Percentiles rank a stretch among this genome's conserved stretches.
phyloP scores from a whole-genome alignment of 306 rosid genomes.

The Prunus salicina region DNA sequence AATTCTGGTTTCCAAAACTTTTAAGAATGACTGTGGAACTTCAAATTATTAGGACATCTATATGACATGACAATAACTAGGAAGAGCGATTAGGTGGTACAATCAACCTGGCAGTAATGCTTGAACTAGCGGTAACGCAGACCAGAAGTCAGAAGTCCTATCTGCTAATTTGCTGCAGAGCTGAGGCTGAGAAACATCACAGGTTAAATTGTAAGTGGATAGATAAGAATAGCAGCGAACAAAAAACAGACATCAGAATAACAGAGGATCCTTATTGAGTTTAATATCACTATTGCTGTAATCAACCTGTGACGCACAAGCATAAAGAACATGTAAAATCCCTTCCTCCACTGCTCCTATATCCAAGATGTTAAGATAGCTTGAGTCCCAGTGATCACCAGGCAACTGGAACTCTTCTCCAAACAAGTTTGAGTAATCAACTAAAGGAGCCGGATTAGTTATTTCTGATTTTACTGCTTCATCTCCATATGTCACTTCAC shows the following conservation, averaged over 20 bases:
- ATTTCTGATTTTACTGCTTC: constrained; percentile 51
- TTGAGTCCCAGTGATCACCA: constrained; percentile 73
- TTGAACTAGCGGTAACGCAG: constrained; percentile 77
- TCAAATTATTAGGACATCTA: neutral
- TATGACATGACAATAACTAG: neutral
- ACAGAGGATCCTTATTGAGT: constrained; percentile 3
- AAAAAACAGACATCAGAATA: constrained; percentile 17
- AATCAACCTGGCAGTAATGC: constrained; percentile 87
- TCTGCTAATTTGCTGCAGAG: constrained; percentile 86
- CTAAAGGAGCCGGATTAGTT: constrained; percentile 41
- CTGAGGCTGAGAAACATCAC: constrained; percentile 57
- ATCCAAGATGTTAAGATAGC: constrained; percentile 75
- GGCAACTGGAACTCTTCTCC: constrained; percentile 80
- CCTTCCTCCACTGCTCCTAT: constrained; percentile 89
- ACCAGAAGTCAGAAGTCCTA: constrained; percentile 73
- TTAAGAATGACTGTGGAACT: neutral
- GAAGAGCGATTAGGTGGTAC: constrained; percentile 12
- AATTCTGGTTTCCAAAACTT: neutral
- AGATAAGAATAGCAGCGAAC: constrained; percentile 4
- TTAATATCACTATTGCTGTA: constrained; percentile 26
- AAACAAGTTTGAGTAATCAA: constrained; percentile 73
- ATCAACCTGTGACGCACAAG: constrained; percentile 90
- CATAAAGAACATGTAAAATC: constrained; percentile 79
- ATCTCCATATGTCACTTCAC: constrained; percentile 48
- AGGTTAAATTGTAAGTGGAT: constrained; percentile 16